Percentiles rank a stretch among this genome's conserved stretches.
Conservation (phyloP, 805 yeast species). For the Ogataea parapolymorpha region DNA sequence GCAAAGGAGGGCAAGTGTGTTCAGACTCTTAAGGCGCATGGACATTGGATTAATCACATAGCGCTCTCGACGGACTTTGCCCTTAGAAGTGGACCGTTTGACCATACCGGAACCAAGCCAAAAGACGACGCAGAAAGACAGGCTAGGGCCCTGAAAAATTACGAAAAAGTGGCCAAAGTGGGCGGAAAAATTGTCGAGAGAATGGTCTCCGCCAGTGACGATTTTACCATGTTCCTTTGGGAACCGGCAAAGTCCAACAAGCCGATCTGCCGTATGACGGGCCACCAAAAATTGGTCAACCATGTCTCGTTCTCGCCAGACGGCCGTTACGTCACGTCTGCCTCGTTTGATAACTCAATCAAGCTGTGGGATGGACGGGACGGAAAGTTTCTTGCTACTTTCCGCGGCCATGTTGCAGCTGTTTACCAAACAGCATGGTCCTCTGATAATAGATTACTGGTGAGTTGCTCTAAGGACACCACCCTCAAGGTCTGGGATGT, state of each 20-base stretch:
- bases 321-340: conserved; percentile 84
- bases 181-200: conserved; percentile 62
- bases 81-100: conserved; percentile 83
- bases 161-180: conserved; percentile 59
- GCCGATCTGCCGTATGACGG: conserved; percentile 92
- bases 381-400: conserved; percentile 85
- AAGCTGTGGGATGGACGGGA: conserved; percentile 95
- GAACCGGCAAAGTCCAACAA: conserved; percentile 77
- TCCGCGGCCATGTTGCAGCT: conserved; percentile 96
- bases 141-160: conserved; percentile 54
- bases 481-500: conserved; percentile 97
- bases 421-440: conserved; percentile 99
- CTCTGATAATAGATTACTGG: conserved; percentile 85
- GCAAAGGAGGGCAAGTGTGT: conserved; percentile 71
- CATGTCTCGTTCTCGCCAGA: conserved; percentile 96
- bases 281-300: conserved; percentile 94
- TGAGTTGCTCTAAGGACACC: conserved; percentile 93
- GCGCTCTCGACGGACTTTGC: conserved; percentile 89
- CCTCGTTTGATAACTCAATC: conserved; percentile 92
- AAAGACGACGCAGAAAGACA: conserved; percentile 43
- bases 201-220: conserved; percentile 93
- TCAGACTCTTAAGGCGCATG: conserved; percentile 81
- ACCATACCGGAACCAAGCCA: conserved; percentile 56
- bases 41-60: conserved; percentile 97
- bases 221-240: conserved; percentile 97